phyloP scores from a whole-genome alignment of 2,329 filamentous ascomycete genomes.

The Clathrospora elynae region DNA sequence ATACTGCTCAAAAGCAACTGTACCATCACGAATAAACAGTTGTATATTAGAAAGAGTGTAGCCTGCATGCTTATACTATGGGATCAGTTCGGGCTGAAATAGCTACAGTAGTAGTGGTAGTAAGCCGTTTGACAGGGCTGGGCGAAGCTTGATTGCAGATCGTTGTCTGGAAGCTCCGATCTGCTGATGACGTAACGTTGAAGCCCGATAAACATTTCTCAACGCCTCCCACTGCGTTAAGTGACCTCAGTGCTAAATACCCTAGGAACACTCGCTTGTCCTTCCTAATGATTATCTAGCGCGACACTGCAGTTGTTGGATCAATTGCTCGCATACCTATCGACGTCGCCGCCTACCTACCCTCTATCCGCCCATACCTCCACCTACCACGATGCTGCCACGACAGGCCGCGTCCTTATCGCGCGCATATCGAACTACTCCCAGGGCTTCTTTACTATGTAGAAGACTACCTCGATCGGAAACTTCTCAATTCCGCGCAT shows the following conservation, averaged over 20 bases:
- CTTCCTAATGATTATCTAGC: slow-evolving; percentile 3
- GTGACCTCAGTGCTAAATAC: slow-evolving; percentile 2
- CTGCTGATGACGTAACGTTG: slow-evolving; percentile 23
- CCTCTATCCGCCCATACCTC: slow-evolving; percentile 3
- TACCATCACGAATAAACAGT: too few relatives aligned
- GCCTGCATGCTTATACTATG: too few relatives aligned
- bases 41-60: too few relatives aligned
- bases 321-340: slow-evolving; percentile 14
- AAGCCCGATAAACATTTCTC: slow-evolving; percentile 25
- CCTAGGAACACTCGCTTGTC: slow-evolving; percentile 3
- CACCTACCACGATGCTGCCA: slow-evolving; percentile 33
- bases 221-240: not conserved
- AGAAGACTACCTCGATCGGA: slow-evolving; percentile 17
- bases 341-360: not conserved
- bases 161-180: slow-evolving; percentile 3
- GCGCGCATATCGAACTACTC: slow-evolving; percentile 30
- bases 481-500: slow-evolving; percentile 27
- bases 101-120: not conserved
- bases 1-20: slow-evolving; percentile 17
- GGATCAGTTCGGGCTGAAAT: not conserved
- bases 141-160: slow-evolving; percentile 21
- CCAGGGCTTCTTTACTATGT: slow-evolving; percentile 22
- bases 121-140: slow-evolving; percentile 3
- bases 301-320: slow-evolving; percentile 8
- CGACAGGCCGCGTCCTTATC: slow-evolving; percentile 39